Evolutionary conservation across 345 rosid species (phyloP).

Genomic region (Citrus medica): DNA sequence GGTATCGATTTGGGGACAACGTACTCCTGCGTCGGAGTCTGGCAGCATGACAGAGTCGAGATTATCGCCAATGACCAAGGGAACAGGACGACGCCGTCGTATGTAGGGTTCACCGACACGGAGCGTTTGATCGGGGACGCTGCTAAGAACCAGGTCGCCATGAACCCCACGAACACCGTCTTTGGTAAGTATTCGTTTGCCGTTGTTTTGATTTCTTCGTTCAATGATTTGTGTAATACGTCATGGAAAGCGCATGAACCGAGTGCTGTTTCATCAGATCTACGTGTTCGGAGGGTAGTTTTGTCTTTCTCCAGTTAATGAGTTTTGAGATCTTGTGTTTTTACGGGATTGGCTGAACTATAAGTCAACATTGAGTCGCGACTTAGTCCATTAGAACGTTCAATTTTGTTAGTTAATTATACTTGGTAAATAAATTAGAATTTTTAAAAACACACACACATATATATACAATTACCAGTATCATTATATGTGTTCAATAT

Average conservation of each 20-base stretch:
- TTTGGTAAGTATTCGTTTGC: constrained; percentile 35
- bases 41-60: constrained; percentile 66
- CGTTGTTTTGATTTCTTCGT: too few species aligned
- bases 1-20: constrained; percentile 65
- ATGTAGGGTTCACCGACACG: constrained; percentile 50
- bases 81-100: constrained; percentile 50
- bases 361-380: not conserved
- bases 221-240: too few species aligned
- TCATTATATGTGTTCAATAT: too few species aligned
- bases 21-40: constrained; percentile 56
- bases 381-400: not conserved
- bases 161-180: constrained; percentile 59
- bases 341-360: not conserved
- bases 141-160: constrained; percentile 63
- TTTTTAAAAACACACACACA: too few species aligned
- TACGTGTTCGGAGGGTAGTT: not conserved
- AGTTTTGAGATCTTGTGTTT: not conserved
- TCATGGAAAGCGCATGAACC: too few species aligned
- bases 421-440: too few species aligned
- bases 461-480: too few species aligned
- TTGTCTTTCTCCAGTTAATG: not conserved
- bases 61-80: constrained; percentile 66
- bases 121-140: constrained; percentile 65
- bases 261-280: not conserved
- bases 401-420: not conserved